Evolutionary conservation across 2,329 filamentous ascomycete genomes (phyloP), one percentile per base, ranked within the genome.

Genomic region (Trichoderma sp.): DNA sequence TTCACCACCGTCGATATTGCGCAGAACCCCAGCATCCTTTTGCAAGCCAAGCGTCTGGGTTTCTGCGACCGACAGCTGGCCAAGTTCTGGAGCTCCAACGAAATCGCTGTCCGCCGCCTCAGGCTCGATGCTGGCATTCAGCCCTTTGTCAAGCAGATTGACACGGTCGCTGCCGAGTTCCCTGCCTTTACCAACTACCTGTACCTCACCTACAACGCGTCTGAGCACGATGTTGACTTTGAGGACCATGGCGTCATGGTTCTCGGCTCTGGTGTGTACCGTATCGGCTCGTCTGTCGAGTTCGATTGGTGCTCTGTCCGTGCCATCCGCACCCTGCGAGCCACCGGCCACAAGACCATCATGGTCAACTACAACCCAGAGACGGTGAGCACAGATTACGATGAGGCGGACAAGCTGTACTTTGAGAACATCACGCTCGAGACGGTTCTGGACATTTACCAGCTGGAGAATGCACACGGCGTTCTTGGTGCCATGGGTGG

Each of bases 291-390:
- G 0, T 98, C 95, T 0, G 96, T 99, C 72, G 96, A 99, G 80
- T 99, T 99, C 81, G 96, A 99, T 82, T 99, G 96, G 96, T 98
- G 96, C 81, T 97, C 96, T 5, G 96, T 99, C 32, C 88, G 95
- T 73, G 94, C 96, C 6, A 97, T 98, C 74, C 91, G 95, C 74
- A 98, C 96, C 2, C 88, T 99, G 8, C 90, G 96, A 65, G 89
- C 93, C 75, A 88, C 91, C 73, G 93, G 93, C 3, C 90, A 92
- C 85, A 98, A 98, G 87, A 98, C 96, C 0, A 91, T 98, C 78
- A 98, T 98, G 95, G 91, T 97, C 64, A 97, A 97, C 77, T 93
- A 92, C 79, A 97, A 98, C 78, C 95, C 95, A 0, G 95, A 98
- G 80, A 97, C 94, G 0, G 92, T 97, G 0, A 88, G 85, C 74